These are phyloP conservation scores for Dryadomyces sulphureus DNA, from an alignment of 2,329 filamentous ascomycete genomes.

Conservation along the genomic window DNA sequence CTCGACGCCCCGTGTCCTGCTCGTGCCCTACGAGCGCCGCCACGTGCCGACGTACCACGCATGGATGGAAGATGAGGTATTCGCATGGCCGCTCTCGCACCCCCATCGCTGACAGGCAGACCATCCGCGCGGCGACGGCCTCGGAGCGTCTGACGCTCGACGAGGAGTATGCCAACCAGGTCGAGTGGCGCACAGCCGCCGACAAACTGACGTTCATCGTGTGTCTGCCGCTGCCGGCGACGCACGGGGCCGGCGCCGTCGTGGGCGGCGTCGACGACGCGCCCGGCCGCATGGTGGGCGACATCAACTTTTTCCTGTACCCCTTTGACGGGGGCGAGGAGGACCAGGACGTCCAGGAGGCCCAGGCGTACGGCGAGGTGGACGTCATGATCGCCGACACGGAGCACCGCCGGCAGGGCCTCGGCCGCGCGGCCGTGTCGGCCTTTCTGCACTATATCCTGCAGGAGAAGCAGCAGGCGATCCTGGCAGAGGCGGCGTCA, in stretches of 20 bases:
- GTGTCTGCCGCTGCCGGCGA: slow-evolving; percentile 34
- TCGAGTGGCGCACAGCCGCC: slow-evolving; percentile 63
- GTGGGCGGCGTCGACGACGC: slow-evolving; percentile 31
- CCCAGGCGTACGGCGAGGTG: slow-evolving; percentile 52
- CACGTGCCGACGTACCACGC: slow-evolving; percentile 74
- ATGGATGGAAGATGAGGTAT: slow-evolving; percentile 78
- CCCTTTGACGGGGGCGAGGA: slow-evolving; percentile 37
- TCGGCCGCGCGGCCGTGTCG: slow-evolving; percentile 49
- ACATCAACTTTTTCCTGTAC: slow-evolving; percentile 70
- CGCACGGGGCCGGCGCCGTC: neutral
- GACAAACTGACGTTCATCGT: slow-evolving; percentile 92
- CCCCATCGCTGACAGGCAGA: slow-evolving; percentile 24
- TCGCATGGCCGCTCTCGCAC: neutral
- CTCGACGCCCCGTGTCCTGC: slow-evolving; percentile 47
- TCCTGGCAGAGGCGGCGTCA: slow-evolving; percentile 37
- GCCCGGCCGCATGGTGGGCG: slow-evolving; percentile 48
- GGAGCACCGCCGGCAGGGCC: slow-evolving; percentile 42
- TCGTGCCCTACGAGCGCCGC: slow-evolving; percentile 71
- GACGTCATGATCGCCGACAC: slow-evolving; percentile 72
- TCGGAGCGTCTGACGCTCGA: slow-evolving; percentile 68
- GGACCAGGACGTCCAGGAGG: slow-evolving; percentile 23
- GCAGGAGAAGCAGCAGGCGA: slow-evolving; percentile 28
- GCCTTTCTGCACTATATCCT: slow-evolving; percentile 56
- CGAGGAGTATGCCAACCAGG: slow-evolving; percentile 83
- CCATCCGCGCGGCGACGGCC: slow-evolving; percentile 70